phyloP scores from a whole-genome alignment of 73 alveolate species.

The Symbiodinium natans region DNA sequence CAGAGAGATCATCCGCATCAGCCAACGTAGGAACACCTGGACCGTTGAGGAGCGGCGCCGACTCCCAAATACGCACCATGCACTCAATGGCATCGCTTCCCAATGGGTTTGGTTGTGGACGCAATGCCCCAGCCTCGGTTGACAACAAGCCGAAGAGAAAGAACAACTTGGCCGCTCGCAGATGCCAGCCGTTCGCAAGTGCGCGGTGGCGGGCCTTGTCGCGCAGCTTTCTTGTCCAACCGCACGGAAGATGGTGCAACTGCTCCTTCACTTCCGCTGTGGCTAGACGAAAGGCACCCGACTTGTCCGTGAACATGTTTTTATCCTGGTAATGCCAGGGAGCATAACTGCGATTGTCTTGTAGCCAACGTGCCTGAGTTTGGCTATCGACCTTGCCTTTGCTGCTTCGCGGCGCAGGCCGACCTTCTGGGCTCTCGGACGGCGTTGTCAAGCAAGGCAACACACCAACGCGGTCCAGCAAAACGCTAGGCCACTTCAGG shows the following conservation, averaged over 20 bases:
- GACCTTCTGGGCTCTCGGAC: not conserved
- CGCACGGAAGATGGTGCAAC: not conserved
- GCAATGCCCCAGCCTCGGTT: not conserved
- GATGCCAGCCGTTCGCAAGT: not conserved
- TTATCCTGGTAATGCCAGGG: slow-evolving; percentile 17
- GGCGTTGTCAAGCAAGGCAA: not conserved
- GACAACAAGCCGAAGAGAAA: not conserved
- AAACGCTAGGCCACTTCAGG: not conserved
- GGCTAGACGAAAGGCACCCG: too few relatives aligned
- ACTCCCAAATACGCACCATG: not conserved
- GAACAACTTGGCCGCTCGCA: not conserved
- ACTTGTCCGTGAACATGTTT: not conserved
- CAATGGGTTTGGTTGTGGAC: not conserved
- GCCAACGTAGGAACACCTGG: not conserved
- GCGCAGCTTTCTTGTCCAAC: not conserved
- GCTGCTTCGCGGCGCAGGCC: not conserved
- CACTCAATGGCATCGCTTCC: not conserved
- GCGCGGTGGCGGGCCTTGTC: not conserved
- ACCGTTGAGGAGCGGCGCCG: not conserved
- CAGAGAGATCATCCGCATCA: not conserved
- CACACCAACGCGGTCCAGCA: not conserved
- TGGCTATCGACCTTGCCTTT: not conserved
- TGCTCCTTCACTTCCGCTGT: not conserved
- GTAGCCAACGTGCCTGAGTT: not conserved
- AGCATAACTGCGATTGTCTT: not conserved